Conservation (phyloP, 2,329 filamentous ascomycete species). For the Ophiostoma novo-ulmi region DNA sequence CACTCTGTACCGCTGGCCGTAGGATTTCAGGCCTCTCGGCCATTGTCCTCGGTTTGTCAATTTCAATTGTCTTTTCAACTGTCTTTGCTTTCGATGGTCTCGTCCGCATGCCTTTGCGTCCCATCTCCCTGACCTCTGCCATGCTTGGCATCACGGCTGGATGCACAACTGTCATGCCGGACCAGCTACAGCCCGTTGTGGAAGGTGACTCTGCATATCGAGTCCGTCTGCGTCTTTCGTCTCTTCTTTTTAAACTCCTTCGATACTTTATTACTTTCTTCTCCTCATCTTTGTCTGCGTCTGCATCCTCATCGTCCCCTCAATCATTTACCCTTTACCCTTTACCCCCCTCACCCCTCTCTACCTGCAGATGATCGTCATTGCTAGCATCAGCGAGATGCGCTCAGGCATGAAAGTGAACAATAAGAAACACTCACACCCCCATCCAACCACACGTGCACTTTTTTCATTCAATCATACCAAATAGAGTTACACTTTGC, state of each 20-base stretch:
- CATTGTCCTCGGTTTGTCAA: neutral
- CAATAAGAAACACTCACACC: neutral
- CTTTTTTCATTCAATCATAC: neutral
- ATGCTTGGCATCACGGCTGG: neutral
- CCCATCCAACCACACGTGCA: neutral
- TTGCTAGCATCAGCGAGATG: neutral
- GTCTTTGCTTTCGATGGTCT: neutral
- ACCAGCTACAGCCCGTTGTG: constrained; percentile 18
- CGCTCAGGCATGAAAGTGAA: neutral
- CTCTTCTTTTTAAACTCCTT: neutral
- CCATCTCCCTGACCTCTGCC: neutral
- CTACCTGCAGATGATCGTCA: constrained; percentile 1
- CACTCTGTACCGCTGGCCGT: neutral
- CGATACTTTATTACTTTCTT: neutral
- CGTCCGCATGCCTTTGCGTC: no score
- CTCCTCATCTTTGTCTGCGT: neutral
- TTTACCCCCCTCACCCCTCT: neutral
- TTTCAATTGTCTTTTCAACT: neutral
- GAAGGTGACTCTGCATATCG: constrained; percentile 15
- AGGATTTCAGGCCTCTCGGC: neutral
- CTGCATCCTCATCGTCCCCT: neutral
- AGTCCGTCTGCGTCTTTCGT: neutral
- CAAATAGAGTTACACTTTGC: neutral
- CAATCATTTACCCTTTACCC: neutral
- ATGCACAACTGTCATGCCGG: neutral